Evolutionary conservation across 768 basidiomycete species (phyloP).

Genomic region (Harrya chromipes): DNA sequence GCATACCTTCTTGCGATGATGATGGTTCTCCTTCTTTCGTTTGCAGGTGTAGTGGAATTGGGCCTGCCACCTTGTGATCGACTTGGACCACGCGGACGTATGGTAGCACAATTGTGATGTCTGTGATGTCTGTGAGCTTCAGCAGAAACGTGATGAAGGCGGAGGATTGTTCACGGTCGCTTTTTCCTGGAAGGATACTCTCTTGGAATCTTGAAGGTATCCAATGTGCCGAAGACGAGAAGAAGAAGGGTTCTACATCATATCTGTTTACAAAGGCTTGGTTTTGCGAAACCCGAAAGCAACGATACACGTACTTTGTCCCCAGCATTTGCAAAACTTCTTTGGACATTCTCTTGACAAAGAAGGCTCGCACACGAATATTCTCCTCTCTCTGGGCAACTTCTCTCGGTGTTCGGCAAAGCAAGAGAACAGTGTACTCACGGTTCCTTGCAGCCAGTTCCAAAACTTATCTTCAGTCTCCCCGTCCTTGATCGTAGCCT

Average conservation of each 20-base stretch:
- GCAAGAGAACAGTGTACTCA: constrained; percentile 22
- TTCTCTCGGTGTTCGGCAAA: neutral
- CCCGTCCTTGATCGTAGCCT: constrained; percentile 1
- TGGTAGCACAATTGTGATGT: constrained; percentile 54
- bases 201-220: constrained; percentile 67
- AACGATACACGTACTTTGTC: constrained; percentile 37
- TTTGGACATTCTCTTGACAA: constrained; percentile 48
- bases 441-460: constrained; percentile 27
- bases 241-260: constrained; percentile 61
- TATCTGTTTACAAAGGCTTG: constrained; percentile 33
- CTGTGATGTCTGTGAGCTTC: constrained; percentile 27
- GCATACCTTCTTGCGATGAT: constrained; percentile 8
- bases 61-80: constrained; percentile 1
- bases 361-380: constrained; percentile 47
- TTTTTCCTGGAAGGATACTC: constrained; percentile 33
- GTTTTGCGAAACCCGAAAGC: neutral
- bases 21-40: neutral
- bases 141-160: constrained; percentile 15
- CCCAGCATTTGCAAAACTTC: constrained; percentile 57
- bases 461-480: constrained; percentile 34
- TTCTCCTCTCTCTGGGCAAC: constrained; percentile 27
- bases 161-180: constrained; percentile 50
- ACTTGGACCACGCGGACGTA: constrained; percentile 42
- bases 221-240: constrained; percentile 62
- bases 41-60: neutral